Evolutionary conservation across 2,329 filamentous ascomycete genomes (phyloP).

Genomic region (Nemania diffusa): DNA sequence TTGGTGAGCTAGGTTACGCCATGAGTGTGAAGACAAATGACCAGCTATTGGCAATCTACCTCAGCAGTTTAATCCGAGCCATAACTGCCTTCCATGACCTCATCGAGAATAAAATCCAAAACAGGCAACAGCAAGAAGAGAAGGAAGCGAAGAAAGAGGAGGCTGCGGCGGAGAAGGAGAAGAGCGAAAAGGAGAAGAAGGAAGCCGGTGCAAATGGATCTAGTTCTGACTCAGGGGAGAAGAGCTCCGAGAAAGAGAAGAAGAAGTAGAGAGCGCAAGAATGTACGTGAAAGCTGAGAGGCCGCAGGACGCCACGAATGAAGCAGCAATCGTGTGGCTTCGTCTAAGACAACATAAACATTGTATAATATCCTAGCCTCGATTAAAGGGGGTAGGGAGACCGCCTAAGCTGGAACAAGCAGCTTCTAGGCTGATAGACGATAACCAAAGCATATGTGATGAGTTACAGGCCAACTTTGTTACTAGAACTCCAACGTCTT

Average conservation of each 20-base stretch:
- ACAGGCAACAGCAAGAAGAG: slow-evolving; percentile 95
- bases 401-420: slow-evolving; percentile 27
- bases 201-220: slow-evolving; percentile 68
- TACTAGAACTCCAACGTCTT: background rate
- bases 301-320: slow-evolving; percentile 22
- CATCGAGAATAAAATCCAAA: slow-evolving; percentile 99
- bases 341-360: slow-evolving; percentile 22
- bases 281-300: slow-evolving; percentile 13
- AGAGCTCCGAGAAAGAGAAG: slow-evolving; percentile 58
- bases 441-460: slow-evolving; percentile 28
- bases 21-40: slow-evolving; percentile 99
- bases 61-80: slow-evolving; percentile 94
- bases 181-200: slow-evolving; percentile 67
- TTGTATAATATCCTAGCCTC: slow-evolving; percentile 43
- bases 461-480: slow-evolving; percentile 13
- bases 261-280: slow-evolving; percentile 54
- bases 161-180: slow-evolving; percentile 57
- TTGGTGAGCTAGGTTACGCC: slow-evolving; percentile 88
- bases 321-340: slow-evolving; percentile 11
- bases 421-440: slow-evolving; percentile 32
- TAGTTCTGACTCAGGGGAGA: slow-evolving; percentile 50
- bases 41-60: slow-evolving; percentile 97
- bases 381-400: slow-evolving; percentile 20
- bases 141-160: slow-evolving; percentile 83
- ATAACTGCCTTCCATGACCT: slow-evolving; percentile 99